Evolutionary conservation across 1,139 yeast species (phyloP).

Genomic region (Blastobotrys aristatus): DNA sequence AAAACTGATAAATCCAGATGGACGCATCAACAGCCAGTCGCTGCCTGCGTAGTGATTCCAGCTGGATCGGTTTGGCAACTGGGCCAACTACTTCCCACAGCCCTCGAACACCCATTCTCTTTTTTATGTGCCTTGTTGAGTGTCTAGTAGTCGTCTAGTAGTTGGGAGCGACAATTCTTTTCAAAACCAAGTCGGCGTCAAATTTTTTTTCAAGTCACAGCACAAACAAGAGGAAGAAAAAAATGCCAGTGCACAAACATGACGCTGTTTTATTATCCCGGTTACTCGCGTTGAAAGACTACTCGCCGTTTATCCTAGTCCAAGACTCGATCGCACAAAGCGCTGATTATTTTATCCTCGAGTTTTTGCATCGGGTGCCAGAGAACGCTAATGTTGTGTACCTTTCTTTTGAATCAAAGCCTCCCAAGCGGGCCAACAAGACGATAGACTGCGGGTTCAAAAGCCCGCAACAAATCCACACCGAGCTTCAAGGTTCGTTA

Average conservation of each 20-base stretch:
- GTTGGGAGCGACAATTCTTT: constrained; percentile 1
- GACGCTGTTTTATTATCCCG: constrained; percentile 39
- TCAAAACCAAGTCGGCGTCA: background rate
- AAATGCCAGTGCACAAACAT: constrained; percentile 28
- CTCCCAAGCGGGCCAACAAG: constrained; percentile 11
- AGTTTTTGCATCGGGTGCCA: constrained; percentile 45
- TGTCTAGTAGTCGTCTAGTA: background rate
- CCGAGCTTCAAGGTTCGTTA: constrained; percentile 1
- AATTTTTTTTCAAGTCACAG: background rate
- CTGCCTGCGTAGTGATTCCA: constrained; percentile 74
- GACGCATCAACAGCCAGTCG: constrained; percentile 94
- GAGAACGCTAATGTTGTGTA: constrained; percentile 15
- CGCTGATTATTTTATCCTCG: constrained; percentile 50
- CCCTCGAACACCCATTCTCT: constrained; percentile 87
- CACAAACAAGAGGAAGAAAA: background rate
- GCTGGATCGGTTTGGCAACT: constrained; percentile 80
- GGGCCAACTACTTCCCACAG: constrained; percentile 93
- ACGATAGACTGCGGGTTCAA: constrained; percentile 9
- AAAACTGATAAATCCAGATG: constrained; percentile 95
- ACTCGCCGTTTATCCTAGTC: constrained; percentile 64
- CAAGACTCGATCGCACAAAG: constrained; percentile 71
- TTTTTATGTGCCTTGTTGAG: constrained; percentile 1
- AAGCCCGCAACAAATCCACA: constrained; percentile 6
- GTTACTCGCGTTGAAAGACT: constrained; percentile 62
- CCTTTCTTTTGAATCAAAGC: constrained; percentile 18